Conservation (phyloP, 176 grass and related monocot species). For the Cocos nucifera region DNA sequence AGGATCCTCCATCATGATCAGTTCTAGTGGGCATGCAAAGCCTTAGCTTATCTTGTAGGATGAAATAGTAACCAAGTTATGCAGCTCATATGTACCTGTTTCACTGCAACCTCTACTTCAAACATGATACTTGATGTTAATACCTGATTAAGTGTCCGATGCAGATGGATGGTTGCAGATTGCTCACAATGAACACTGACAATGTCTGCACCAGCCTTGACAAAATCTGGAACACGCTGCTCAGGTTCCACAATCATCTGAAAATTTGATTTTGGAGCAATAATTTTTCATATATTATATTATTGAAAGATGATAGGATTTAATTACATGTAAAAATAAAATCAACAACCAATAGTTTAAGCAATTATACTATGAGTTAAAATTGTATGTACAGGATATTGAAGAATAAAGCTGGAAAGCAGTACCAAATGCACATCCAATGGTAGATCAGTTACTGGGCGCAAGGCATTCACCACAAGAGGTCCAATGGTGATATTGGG, state of each 20-base stretch:
- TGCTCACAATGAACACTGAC: constrained; percentile 98
- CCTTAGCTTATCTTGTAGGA: no score
- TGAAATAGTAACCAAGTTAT: no score
- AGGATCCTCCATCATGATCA: no score
- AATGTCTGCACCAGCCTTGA: constrained; percentile 98
- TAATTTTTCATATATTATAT: background rate
- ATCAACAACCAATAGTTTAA: no score
- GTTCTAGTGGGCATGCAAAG: no score
- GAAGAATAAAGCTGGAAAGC: background rate
- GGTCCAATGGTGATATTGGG: constrained; percentile 98
- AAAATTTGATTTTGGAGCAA: constrained; percentile 16
- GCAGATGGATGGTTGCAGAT: constrained; percentile 84
- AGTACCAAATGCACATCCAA: constrained; percentile 98
- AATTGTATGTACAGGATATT: no score
- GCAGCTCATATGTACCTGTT: constrained; percentile 3
- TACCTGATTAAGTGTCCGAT: constrained; percentile 84
- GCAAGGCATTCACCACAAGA: constrained; percentile 75
- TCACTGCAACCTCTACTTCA: constrained; percentile 3
- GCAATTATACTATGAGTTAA: no score
- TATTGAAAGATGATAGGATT: no score
- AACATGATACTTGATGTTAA: background rate
- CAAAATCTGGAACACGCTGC: constrained; percentile 92
- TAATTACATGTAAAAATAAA: no score
- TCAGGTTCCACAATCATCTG: constrained; percentile 99
- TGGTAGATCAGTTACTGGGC: constrained; percentile 92